A percentile compares a stretch with the other conserved stretches of the same genome.
phyloP scores from a whole-genome alignment of 148 eudicot genomes.

The Fagopyrum tataricum region DNA sequence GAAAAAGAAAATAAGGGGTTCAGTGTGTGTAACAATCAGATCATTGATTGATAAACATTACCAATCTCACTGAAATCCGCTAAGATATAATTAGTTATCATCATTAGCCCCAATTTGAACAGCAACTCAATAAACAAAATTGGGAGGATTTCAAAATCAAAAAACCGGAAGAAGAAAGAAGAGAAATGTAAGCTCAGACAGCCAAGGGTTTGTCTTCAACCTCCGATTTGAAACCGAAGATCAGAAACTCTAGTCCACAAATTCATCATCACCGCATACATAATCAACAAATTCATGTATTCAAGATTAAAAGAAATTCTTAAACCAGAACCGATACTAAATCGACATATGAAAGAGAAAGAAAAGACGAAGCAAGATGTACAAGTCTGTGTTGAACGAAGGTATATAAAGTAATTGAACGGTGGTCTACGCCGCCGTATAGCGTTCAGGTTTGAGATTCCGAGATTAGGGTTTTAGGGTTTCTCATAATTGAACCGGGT shows the following conservation, averaged over 20 bases:
- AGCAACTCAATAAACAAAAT: not conserved
- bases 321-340: too few relatives aligned
- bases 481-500: too few relatives aligned
- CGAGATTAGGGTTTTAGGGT: too few relatives aligned
- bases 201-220: slow-evolving; percentile 77
- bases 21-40: slow-evolving; percentile 99
- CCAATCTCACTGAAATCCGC: slow-evolving; percentile 88
- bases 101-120: slow-evolving; percentile 34
- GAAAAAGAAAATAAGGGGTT: slow-evolving; percentile 19
- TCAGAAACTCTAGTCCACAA: slow-evolving; percentile 86
- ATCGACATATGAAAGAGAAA: too few relatives aligned
- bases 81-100: slow-evolving; percentile 52
- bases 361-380: too few relatives aligned
- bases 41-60: slow-evolving; percentile 38
- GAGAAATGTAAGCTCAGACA: slow-evolving; percentile 44
- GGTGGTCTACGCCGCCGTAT: too few relatives aligned
- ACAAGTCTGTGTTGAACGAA: too few relatives aligned
- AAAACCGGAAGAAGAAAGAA: not conserved
- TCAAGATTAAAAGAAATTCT: too few relatives aligned
- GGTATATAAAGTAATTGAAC: too few relatives aligned
- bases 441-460: too few relatives aligned
- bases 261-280: slow-evolving; percentile 27
- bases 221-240: slow-evolving; percentile 22
- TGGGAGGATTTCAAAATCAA: not conserved
- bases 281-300: not conserved